A percentile compares a stretch with the other conserved stretches of the same genome.
phyloP scores from a whole-genome alignment of 345 rosid species.

The Aquilaria sinensis region DNA sequence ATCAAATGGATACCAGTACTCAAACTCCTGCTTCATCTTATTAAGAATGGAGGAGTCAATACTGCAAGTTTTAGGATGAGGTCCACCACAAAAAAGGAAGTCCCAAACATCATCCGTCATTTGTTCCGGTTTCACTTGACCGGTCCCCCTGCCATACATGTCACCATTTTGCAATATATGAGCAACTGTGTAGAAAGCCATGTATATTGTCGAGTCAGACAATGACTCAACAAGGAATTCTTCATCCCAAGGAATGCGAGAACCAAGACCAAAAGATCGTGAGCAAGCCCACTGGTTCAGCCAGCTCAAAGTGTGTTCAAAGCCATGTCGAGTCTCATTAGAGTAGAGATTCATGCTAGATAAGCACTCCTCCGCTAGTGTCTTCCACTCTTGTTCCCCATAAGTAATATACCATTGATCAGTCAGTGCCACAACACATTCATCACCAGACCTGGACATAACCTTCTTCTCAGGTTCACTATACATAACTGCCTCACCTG shows the following conservation, averaged over 20 bases:
- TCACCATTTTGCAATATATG: constrained; percentile 74
- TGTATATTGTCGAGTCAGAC: constrained; percentile 88
- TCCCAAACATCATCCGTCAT: constrained; percentile 96
- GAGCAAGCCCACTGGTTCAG: constrained; percentile 99
- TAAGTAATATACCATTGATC: constrained; percentile 97
- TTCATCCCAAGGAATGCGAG: constrained; percentile 93
- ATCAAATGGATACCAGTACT: constrained; percentile 96
- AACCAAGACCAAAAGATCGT: constrained; percentile 97
- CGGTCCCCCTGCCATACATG: constrained; percentile 57
- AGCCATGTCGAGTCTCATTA: constrained; percentile 79
- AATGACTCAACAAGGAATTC: constrained; percentile 88
- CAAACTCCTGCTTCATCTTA: constrained; percentile 93
- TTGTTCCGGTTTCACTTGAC: constrained; percentile 50
- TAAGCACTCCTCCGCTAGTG: constrained; percentile 72
- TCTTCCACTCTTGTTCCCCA: constrained; percentile 82
- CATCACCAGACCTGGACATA: constrained; percentile 95
- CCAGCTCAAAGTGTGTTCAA: constrained; percentile 94
- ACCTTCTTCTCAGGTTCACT: constrained; percentile 97
- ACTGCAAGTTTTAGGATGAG: constrained; percentile 52
- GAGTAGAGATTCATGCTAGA: constrained; percentile 70
- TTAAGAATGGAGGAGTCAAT: constrained; percentile 51
- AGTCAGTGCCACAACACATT: constrained; percentile 96
- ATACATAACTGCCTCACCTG: constrained; percentile 65
- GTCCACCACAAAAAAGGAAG: constrained; percentile 71
- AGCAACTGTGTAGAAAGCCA: constrained; percentile 90